Percentiles rank a stretch among this genome's conserved stretches.
phyloP scores from a whole-genome alignment of 2,329 filamentous ascomycete genomes.

The Neoscytalidium dimidiatum region DNA sequence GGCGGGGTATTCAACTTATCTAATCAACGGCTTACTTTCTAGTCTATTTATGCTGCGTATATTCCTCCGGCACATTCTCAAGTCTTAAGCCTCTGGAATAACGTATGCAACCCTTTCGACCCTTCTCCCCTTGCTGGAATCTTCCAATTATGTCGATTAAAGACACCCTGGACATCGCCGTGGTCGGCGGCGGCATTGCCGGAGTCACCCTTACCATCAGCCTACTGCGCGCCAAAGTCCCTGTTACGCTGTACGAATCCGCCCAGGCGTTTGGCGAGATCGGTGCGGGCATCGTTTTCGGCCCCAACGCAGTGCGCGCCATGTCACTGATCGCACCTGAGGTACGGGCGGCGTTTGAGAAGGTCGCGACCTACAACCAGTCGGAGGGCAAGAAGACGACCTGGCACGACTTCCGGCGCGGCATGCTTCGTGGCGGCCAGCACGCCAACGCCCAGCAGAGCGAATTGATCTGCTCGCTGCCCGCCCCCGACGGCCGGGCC shows the following conservation, averaged over 20 bases:
- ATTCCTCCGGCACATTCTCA: no score
- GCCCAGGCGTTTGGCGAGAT: conserved; percentile 58
- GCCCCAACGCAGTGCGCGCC: conserved; percentile 57
- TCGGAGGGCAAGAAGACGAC: conserved; percentile 36
- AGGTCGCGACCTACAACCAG: conserved; percentile 44
- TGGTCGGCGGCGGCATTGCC: conserved; percentile 62
- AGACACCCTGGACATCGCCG: conserved; percentile 54
- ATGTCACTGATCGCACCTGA: conserved; percentile 55
- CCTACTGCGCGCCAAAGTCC: conserved; percentile 49
- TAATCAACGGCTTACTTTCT: no score
- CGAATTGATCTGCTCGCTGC: conserved; percentile 28
- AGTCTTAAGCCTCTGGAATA: no score
- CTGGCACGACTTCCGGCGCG: conserved; percentile 47
- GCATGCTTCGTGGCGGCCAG: conserved; percentile 27
- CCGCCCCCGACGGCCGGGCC: conserved; percentile 23
- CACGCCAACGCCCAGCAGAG: conserved; percentile 23
- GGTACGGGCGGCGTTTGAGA: conserved; percentile 46
- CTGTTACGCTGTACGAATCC: conserved; percentile 58
- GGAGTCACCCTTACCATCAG: conserved; percentile 58
- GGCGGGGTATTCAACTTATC: no score
- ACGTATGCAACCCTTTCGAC: no score
- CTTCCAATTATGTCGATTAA: no score
- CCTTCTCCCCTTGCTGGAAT: no score
- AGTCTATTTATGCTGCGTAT: no score
- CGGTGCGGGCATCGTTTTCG: conserved; percentile 59